Base-by-base conservation (phyloP, 371 early-diverging fungal species). In the Mucor irregularis region DNA sequence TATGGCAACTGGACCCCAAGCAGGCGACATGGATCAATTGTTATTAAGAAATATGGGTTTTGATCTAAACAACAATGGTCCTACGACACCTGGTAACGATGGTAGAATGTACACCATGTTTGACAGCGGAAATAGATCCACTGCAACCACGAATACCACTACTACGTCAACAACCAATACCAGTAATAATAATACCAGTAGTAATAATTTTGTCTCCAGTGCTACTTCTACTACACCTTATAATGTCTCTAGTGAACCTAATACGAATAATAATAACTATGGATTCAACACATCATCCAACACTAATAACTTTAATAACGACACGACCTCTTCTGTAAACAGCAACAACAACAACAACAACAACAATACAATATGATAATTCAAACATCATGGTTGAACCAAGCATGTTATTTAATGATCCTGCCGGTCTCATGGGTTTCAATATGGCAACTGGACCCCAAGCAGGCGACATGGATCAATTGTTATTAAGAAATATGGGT, bases 11-110 rank as follows among this genome's bases (percentile, higher is more conserved):
- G 24, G 14, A 31, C 26, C 30, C 2, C 49, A 62, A 17, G 42
- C 34, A n/a, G 28, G 14, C 13, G 58, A 52, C 2, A 71, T 66
- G 64, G 61, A 64, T 21, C 66, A 66, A 9, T 21, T 71, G 10
- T 25, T 71, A 1, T 54, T 69, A 10, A 62, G 69, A 38, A 54
- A 61, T 29, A 67, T 71, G 58, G 68, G 68, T 2, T 67, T 69
- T 31, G 60, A 64, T 37, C 43, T 69, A 16, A 62, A 55, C 9
- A 52, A 40, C 25, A 2, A 37, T 2, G 31, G 30, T 21, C 39
- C 16, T 5, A 16, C 39, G 4, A 17, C 22, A 19, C 13, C 52
- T 4, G 40, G 49, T 25, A 37, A 37, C 5, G 28, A 30, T 35
- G 28, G 14, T 14, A 26, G 45, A 46, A 24, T 55, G 13, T 43